Evolutionary conservation across 2,329 filamentous ascomycete species (phyloP), one percentile per base, ranked within the genome.

Genomic region (Aspergillus sergii): DNA sequence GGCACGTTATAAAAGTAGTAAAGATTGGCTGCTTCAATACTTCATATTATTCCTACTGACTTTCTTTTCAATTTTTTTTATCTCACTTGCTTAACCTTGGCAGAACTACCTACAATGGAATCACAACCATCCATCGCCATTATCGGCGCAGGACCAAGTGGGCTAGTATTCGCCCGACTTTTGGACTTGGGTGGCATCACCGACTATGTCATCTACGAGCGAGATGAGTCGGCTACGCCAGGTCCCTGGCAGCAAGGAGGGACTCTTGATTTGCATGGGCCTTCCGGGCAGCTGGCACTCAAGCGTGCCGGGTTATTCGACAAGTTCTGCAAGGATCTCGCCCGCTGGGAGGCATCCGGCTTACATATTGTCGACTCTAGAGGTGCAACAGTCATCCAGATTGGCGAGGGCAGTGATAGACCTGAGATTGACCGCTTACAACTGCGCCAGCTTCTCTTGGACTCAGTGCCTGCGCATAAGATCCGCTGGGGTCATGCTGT

Each of bases 371-470:
- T 41, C 8, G 48, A 46, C 54, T 43, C 43, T 0, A 12, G 7
- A 6, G 19, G 58, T 26, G 34, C 30, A 45, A 36, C 30, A 58
- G 41, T 23, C 34, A 14, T 16, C 51, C 19, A 51, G 23, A 43
- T 61, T 11, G 72, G 69, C 6, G 70, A 73, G 36, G 72, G 68
- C 4, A 66, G 65, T 6, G 73, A 76, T 48, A 65, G 73, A 16
- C 80, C 80, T 1, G 80, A 82, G 67, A 79, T 81, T 39, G 80
- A 82, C 66, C 76, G 80, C 2, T 59, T 63, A 14, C 72, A 76
- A 45, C 60, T 82, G 59, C 69, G 76, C 10, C 48, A 68, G n/a
- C 62, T 81, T 26, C 70, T 82, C 2, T 67, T 81, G n/a, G 64
- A 70, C 11, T 72, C 75, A 1, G 67, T 81, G 3, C 75, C 78